Percentiles rank a stretch among this genome's conserved stretches.
Evolutionary conservation across 306 rosid species (phyloP).

Genomic region (Glycine tomentella): DNA sequence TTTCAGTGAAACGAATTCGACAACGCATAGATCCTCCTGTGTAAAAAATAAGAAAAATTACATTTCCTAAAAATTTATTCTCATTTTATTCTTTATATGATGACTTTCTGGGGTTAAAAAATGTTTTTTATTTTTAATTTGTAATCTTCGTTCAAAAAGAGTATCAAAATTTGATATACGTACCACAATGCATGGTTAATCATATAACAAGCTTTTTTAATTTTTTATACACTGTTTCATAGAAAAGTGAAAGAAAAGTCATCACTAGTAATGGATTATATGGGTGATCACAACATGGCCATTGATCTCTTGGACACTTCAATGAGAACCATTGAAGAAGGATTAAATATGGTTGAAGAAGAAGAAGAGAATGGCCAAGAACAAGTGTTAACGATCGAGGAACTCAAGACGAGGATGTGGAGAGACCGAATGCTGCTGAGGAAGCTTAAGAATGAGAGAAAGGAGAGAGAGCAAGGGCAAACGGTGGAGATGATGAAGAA

Average conservation of each 20-base stretch:
- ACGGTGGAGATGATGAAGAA: slow-evolving; percentile 32
- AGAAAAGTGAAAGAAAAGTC: background rate
- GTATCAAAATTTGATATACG: background rate
- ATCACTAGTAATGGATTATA: no score
- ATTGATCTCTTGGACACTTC: background rate
- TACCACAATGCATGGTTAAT: background rate
- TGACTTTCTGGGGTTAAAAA: background rate
- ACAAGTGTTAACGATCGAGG: background rate
- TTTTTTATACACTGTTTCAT: background rate
- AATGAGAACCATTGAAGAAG: background rate
- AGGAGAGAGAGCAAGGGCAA: background rate
- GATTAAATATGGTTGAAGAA: no score
- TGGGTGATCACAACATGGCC: background rate
- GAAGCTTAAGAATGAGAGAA: slow-evolving; percentile 22
- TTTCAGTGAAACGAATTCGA: background rate
- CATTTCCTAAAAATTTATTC: background rate
- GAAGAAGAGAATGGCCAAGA: background rate
- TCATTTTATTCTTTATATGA: background rate
- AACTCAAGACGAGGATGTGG: slow-evolving; percentile 39
- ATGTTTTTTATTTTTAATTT: background rate
- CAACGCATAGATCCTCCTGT: background rate
- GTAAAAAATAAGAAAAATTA: background rate
- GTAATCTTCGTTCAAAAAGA: no score
- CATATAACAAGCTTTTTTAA: background rate
- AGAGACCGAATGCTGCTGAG: slow-evolving; percentile 16